Evolutionary conservation across 257 asterid species (phyloP), one percentile per base, ranked within the genome.

Genomic region (Linaria vulgaris): DNA sequence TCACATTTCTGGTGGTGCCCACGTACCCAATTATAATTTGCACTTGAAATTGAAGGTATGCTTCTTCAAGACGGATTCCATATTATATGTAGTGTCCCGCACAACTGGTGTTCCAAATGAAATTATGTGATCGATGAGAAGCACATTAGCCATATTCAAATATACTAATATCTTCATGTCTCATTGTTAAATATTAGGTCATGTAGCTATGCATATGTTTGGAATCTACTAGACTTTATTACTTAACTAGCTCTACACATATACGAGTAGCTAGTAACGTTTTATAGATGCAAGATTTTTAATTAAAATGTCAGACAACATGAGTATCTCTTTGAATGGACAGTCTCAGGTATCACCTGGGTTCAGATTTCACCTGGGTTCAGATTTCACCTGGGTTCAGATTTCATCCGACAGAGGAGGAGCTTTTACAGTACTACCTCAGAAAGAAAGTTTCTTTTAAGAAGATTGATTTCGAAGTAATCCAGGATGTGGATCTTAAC

Each of bases 351-450:
- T 85, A 20, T 88, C 91, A 30, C 91, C 91, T 3, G 91, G 91
- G 1, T 84, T 84, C 74, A 74, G 91, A 55, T 84, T 84, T 57
- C n/a, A n/a, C n/a, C n/a, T n/a, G n/a, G n/a, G n/a, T n/a, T n/a
- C n/a, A n/a, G n/a, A n/a, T n/a, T n/a, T n/a, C n/a, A n/a, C n/a
- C n/a, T n/a, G n/a, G n/a, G n/a, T n/a, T n/a, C n/a, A n/a, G n/a
- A n/a, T n/a, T n/a, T n/a, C 88, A 85, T 64, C 92, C 92, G 11
- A 85, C 92, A 1, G 92, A 85, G 58, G 92, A 85, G 74, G 92
- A 85, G 78, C 79, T 85, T 0, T 25, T 85, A 67, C 92, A 82
- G 46, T 85, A 85, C 49, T 85, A 82, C 72, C 59, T 84, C 69
- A 80, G 72, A 75, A 85, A 85, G 69, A 85, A 85, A 61, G 76